Evolutionary conservation across 1,139 yeast genomes (phyloP).

Genomic region (Diutina catenulata): DNA sequence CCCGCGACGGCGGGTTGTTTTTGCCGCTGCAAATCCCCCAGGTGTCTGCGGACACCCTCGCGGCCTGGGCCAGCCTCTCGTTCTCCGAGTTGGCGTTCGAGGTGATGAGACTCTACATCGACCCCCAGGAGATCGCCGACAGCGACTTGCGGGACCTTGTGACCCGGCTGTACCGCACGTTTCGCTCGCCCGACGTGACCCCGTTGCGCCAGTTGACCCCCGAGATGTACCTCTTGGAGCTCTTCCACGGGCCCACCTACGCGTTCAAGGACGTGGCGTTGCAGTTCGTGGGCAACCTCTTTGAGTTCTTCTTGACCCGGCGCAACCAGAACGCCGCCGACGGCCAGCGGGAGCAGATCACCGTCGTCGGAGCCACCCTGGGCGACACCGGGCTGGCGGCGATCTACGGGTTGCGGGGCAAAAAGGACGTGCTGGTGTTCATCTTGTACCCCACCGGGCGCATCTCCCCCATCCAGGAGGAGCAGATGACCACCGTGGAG

Average conservation of each 20-base stretch:
- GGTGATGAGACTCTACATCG: slow-evolving; percentile 70
- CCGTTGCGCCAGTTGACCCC: slow-evolving; percentile 58
- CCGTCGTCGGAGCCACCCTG: slow-evolving; percentile 98
- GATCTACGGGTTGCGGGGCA: slow-evolving; percentile 91
- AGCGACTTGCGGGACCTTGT: slow-evolving; percentile 55
- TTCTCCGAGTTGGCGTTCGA: slow-evolving; percentile 83
- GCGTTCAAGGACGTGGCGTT: slow-evolving; percentile 98
- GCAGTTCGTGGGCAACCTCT: slow-evolving; percentile 93
- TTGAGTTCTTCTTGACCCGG: slow-evolving; percentile 80
- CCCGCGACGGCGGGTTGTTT: slow-evolving; percentile 92
- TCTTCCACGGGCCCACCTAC: slow-evolving; percentile 98
- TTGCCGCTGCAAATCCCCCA: slow-evolving; percentile 76
- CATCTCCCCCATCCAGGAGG: slow-evolving; percentile 95
- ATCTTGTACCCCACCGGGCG: slow-evolving; percentile 95
- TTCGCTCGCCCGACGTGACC: slow-evolving; percentile 76
- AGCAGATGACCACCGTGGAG: slow-evolving; percentile 96
- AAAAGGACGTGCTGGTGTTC: slow-evolving; percentile 92
- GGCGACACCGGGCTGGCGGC: slow-evolving; percentile 99
- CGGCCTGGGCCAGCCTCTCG: slow-evolving; percentile 59
- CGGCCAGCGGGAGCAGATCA: slow-evolving; percentile 61
- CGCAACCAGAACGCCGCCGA: slow-evolving; percentile 51
- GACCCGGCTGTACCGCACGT: slow-evolving; percentile 71
- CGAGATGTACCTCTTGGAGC: slow-evolving; percentile 65
- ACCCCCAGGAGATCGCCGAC: slow-evolving; percentile 56
- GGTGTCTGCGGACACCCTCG: slow-evolving; percentile 46